These are phyloP conservation scores for Fusarium chaquense DNA, from an alignment of 2,329 filamentous ascomycete species.

Conservation along the genomic window DNA sequence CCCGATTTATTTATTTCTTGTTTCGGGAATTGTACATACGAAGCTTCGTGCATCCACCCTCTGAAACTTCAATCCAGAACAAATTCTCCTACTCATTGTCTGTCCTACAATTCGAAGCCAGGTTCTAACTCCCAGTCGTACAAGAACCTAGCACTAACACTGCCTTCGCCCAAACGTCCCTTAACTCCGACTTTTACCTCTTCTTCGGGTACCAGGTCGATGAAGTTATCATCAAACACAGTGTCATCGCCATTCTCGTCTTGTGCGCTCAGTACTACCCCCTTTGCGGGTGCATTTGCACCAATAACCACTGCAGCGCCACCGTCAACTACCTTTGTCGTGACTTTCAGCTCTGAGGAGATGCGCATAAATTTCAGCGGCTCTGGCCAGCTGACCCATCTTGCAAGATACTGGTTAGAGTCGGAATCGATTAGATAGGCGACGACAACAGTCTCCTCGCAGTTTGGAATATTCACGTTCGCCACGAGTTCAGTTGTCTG, in stretches of 20 bases:
- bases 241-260: fast-evolving
- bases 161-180: fast-evolving
- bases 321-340: fast-evolving
- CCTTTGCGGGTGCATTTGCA: not conserved
- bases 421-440: not conserved
- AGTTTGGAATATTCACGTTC: not conserved
- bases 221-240: not conserved
- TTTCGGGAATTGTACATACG: fast-evolving
- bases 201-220: not conserved
- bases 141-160: not conserved
- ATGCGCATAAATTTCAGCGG: constrained; percentile 1
- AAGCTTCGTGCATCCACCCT: not conserved
- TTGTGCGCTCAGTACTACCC: not conserved
- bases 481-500: not conserved
- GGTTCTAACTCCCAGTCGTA: constrained; percentile 13
- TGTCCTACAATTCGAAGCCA: not conserved
- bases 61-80: not conserved
- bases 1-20: no score
- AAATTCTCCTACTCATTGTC: fast-evolving
- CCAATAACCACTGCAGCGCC: not conserved
- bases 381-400: constrained; percentile 23
- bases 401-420: not conserved
- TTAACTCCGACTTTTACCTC: not conserved
- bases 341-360: not conserved
- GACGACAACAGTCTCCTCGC: not conserved